phyloP scores from a whole-genome alignment of 805 yeast species.

The Candida ortonii region DNA sequence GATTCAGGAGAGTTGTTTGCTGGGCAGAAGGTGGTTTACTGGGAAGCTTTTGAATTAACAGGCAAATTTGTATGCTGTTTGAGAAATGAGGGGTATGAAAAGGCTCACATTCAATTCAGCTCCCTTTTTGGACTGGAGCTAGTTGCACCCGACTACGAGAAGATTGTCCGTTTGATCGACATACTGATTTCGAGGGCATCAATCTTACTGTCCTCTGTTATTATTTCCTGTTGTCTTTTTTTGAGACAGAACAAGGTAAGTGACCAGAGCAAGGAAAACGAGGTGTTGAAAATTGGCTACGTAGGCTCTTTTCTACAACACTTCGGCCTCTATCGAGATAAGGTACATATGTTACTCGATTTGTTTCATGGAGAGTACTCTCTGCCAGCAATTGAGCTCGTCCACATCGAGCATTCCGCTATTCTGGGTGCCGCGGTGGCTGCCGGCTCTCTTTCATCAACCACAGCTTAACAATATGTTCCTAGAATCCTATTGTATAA shows the following conservation, averaged over 20 bases:
- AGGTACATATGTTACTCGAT: slow-evolving; percentile 28
- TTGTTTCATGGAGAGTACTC: background rate
- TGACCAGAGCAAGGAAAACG: slow-evolving; percentile 2
- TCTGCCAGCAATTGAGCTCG: slow-evolving; percentile 1
- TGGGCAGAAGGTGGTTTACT: slow-evolving; percentile 1
- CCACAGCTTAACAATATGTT: too few relatives aligned
- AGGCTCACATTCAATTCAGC: slow-evolving; percentile 2
- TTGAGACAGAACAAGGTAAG: too few relatives aligned
- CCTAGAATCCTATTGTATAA: too few relatives aligned
- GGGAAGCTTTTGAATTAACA: slow-evolving; percentile 13
- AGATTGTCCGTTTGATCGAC: slow-evolving; percentile 28
- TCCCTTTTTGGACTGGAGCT: slow-evolving; percentile 4
- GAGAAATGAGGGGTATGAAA: slow-evolving; percentile 28
- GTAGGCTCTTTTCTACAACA: slow-evolving; percentile 52
- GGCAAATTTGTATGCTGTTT: slow-evolving; percentile 43
- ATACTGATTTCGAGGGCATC: slow-evolving; percentile 45
- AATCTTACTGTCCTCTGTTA: slow-evolving; percentile 39
- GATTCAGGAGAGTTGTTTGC: slow-evolving; percentile 15
- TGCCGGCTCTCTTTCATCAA: slow-evolving; percentile 5
- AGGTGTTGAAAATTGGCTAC: slow-evolving; percentile 41
- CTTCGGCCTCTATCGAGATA: slow-evolving; percentile 38
- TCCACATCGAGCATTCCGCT: slow-evolving; percentile 11
- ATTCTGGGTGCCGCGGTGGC: slow-evolving; percentile 17
- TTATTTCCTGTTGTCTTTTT: slow-evolving; percentile 38
- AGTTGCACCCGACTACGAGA: slow-evolving; percentile 6